Evolutionary conservation across 2,329 filamentous ascomycete genomes (phyloP).

Genomic region (Exophiala sp.): DNA sequence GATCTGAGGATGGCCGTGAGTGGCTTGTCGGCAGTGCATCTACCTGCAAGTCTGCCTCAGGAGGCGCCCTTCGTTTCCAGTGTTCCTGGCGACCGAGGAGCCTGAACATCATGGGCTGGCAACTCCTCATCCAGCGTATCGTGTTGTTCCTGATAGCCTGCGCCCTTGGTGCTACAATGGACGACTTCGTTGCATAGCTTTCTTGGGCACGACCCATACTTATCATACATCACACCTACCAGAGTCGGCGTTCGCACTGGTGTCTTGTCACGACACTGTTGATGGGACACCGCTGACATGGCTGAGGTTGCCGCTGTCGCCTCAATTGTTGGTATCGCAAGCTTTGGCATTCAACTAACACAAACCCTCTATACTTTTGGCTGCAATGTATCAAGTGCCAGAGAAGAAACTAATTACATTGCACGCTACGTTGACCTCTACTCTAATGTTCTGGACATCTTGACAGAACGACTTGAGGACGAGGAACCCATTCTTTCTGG

Average conservation of each 20-base stretch:
- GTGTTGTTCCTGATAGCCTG: too few relatives aligned
- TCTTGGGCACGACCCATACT: too few relatives aligned
- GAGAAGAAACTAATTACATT: constrained; percentile 9
- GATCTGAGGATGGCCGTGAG: background rate
- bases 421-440: constrained; percentile 13
- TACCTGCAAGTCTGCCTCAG: background rate
- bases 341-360: constrained; percentile 12
- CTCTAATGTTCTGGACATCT: constrained; percentile 11
- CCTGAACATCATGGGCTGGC: too few relatives aligned
- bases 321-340: constrained; percentile 12
- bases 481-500: constrained; percentile 10
- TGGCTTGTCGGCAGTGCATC: background rate
- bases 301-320: constrained; percentile 9
- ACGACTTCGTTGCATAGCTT: too few relatives aligned
- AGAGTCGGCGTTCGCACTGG: too few relatives aligned
- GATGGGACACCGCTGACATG: background rate
- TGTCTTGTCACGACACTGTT: too few relatives aligned
- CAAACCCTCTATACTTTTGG: constrained; percentile 12
- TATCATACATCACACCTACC: too few relatives aligned
- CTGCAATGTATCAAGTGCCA: constrained; percentile 3
- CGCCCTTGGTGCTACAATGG: too few relatives aligned
- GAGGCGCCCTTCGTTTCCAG: background rate
- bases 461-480: constrained; percentile 7
- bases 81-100: too few relatives aligned
- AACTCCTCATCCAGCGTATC: too few relatives aligned